Base-by-base conservation (phyloP, 1,284 basidiomycete genomes). In the Phaffia rhodozyma region DNA sequence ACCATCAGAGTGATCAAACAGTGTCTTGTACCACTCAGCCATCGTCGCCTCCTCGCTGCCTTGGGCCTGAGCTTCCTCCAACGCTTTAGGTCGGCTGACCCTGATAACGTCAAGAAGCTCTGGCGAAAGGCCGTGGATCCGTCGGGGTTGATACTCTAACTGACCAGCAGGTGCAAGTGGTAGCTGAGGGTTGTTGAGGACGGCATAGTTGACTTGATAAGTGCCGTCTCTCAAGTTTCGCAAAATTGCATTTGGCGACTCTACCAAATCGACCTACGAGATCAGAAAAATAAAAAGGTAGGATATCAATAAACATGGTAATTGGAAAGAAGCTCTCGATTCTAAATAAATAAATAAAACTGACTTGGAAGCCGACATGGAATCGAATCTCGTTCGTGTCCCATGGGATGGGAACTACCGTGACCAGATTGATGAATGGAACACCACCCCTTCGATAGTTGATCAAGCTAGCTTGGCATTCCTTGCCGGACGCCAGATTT, bases 401-500 rank as follows among this genome's bases (percentile, higher is more conserved):
- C 78, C 78, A 79, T 2, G 75, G 72, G 67, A 93, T 82, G 34
- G 88, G 91, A 49, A 94, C 86, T 71, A 93, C 83, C 11, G 87
- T 87, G 66, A 92, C 83, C 57, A 90, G 82, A 72, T 92, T 92
- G 75, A 87, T 82, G 73, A 97, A 97, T 0, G 90, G 83, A n/a
- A 80, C 78, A 4, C 91, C 90, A 66, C 85, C 84, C 72, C 90
- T 90, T 60, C 84, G 81, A 72, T 92, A 96, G 75, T 97, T 97
- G 76, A 93, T 82, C 62, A 97, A 78, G 62, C 81, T 85, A 1
- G 85, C 85, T 78, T 97, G 93, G 68, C 86, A 91, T 75, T 96
- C 91, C 74, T 90, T 90, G 69, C 85, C 84, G 0, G 82, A 83
- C 20, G 77, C 74, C 16, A 91, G 79, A 60, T 80, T 79, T 69